Conservation (phyloP, 805 yeast species). For the Wilhelminamyces savonicus region DNA sequence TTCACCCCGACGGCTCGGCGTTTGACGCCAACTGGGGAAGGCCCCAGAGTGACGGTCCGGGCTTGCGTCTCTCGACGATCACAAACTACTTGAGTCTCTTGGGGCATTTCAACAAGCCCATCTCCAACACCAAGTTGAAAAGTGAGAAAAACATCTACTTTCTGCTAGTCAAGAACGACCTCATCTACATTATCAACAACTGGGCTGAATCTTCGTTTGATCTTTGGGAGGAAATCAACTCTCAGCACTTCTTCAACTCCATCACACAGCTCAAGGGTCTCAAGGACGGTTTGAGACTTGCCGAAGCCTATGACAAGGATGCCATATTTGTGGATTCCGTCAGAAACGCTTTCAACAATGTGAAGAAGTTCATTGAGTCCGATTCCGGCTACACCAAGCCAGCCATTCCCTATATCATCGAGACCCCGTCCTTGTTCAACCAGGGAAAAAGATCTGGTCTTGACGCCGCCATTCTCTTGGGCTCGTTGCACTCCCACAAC, state of each 20-base stretch:
- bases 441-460: conserved; percentile 57
- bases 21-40: conserved; percentile 80
- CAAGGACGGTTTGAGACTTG: conserved; percentile 44
- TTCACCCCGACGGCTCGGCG: conserved; percentile 55
- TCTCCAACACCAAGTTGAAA: conserved; percentile 7
- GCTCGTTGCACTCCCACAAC: conserved; percentile 42
- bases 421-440: conserved; percentile 48
- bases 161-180: conserved; percentile 60
- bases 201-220: conserved; percentile 76
- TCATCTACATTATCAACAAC: conserved; percentile 50
- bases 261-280: conserved; percentile 69
- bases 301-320: conserved; percentile 19
- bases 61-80: conserved; percentile 65
- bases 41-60: conserved; percentile 95
- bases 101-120: conserved; percentile 7
- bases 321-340: conserved; percentile 21
- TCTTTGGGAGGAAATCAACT: conserved; percentile 84
- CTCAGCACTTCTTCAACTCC: conserved; percentile 74
- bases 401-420: conserved; percentile 53
- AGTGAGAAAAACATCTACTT: conserved; percentile 38
- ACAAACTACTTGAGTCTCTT: conserved; percentile 47
- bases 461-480: conserved; percentile 70
- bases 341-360: conserved; percentile 19
- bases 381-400: conserved; percentile 35
- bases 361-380: conserved; percentile 32